Evolutionary conservation across 345 rosid species (phyloP).

Genomic region (Jatropha curcas): DNA sequence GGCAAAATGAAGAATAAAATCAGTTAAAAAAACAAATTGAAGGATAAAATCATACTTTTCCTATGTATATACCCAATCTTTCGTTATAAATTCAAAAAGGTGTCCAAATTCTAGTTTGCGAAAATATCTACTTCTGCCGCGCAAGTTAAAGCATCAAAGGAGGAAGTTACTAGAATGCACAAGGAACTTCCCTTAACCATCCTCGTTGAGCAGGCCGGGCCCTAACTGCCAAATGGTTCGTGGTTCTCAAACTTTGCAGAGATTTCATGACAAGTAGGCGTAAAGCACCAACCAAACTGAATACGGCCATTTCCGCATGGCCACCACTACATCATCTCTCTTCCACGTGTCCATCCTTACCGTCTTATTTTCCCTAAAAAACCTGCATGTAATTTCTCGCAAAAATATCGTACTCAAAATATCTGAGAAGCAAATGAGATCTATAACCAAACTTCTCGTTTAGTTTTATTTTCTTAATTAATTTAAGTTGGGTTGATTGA

Average conservation of each 20-base stretch:
- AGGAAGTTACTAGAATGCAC: constrained; percentile 18
- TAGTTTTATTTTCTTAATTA: too few species aligned
- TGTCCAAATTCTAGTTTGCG: too few species aligned
- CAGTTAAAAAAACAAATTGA: too few species aligned
- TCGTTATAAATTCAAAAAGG: too few species aligned
- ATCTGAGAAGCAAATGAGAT: background rate
- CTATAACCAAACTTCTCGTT: background rate
- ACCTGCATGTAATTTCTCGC: constrained; percentile 12
- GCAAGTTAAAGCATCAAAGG: constrained; percentile 13
- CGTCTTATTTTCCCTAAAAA: background rate
- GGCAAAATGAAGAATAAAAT: too few species aligned
- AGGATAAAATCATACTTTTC: too few species aligned
- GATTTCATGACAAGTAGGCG: constrained; percentile 25
- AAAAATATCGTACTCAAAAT: background rate
- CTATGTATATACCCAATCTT: too few species aligned
- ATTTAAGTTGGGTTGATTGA: too few species aligned
- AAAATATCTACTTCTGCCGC: background rate
- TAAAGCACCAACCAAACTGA: constrained; percentile 18
- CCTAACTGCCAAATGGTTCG: constrained; percentile 26
- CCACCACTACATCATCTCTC: constrained; percentile 22
- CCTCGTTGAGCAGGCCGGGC: constrained; percentile 16
- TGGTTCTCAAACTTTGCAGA: constrained; percentile 8
- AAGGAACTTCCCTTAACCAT: background rate
- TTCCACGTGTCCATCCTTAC: constrained; percentile 17
- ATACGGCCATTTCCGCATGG: constrained; percentile 14